Evolutionary conservation across 441 rosid genomes (phyloP).

Genomic region (Kokia cookei): DNA sequence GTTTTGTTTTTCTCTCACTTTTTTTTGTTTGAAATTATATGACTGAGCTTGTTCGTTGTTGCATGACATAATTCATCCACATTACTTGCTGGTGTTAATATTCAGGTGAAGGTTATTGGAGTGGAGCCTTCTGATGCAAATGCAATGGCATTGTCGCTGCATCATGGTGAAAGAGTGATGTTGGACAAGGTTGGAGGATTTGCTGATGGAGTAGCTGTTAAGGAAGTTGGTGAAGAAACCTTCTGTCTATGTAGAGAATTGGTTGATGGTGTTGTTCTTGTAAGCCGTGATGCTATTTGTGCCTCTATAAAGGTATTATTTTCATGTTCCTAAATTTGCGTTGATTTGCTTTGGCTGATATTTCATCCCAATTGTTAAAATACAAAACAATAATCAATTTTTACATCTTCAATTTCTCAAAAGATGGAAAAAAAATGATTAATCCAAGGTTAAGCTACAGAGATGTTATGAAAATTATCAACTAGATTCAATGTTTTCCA

Average conservation of each 20-base stretch:
- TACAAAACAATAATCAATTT: neutral
- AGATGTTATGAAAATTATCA: too few relatives aligned
- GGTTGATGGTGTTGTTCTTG: slow-evolving; percentile 93
- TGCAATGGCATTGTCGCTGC: slow-evolving; percentile 95
- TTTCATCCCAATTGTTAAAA: neutral
- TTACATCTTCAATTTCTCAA: neutral
- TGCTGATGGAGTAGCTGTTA: slow-evolving; percentile 99
- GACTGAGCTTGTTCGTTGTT: neutral
- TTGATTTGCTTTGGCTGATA: neutral
- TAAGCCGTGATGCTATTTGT: slow-evolving; percentile 96
- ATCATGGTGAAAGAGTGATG: slow-evolving; percentile 84
- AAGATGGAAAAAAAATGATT: too few relatives aligned
- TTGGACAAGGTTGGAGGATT: slow-evolving; percentile 91
- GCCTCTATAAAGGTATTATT: slow-evolving; percentile 81
- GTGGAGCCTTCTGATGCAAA: slow-evolving; percentile 94
- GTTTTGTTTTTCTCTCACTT: neutral
- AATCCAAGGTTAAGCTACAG: too few relatives aligned
- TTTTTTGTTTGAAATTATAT: neutral
- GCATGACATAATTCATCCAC: slow-evolving; percentile 3
- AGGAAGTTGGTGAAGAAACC: slow-evolving; percentile 93
- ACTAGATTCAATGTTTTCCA: too few relatives aligned
- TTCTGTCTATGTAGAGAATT: slow-evolving; percentile 74
- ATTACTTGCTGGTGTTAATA: neutral
- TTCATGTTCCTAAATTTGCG: neutral
- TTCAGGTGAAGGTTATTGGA: slow-evolving; percentile 92